These are phyloP conservation scores for Trichophyton verrucosum DNA, from an alignment of 2,329 filamentous ascomycete genomes.

Conservation along the genomic window DNA sequence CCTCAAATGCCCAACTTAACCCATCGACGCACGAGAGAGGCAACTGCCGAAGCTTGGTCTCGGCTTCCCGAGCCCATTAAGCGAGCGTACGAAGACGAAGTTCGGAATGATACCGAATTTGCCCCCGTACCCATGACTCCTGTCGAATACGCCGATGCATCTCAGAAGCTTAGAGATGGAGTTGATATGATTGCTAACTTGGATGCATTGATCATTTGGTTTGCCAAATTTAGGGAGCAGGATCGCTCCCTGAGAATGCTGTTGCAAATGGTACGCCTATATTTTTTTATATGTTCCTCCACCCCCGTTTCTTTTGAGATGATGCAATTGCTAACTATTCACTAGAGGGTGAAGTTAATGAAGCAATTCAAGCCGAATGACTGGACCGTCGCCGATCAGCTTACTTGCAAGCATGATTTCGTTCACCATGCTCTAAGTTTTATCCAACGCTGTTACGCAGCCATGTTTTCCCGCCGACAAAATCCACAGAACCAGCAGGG, in stretches of 20 bases:
- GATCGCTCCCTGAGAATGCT: constrained; percentile 28
- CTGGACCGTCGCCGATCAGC: constrained; percentile 33
- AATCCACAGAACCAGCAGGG: not conserved
- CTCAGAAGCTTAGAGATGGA: constrained; percentile 29
- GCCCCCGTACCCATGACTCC: constrained; percentile 26
- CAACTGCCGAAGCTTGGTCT: constrained; percentile 29
- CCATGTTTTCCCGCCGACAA: constrained; percentile 19
- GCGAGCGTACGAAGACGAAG: constrained; percentile 29
- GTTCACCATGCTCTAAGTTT: constrained; percentile 26
- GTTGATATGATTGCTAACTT: constrained; percentile 33
- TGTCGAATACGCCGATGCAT: constrained; percentile 28
- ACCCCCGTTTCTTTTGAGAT: constrained; percentile 5
- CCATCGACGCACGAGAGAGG: constrained; percentile 22
- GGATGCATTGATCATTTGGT: constrained; percentile 31
- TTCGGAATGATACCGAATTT: constrained; percentile 21
- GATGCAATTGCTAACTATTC: not conserved
- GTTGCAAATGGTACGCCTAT: constrained; percentile 25
- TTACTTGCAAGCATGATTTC: constrained; percentile 33
- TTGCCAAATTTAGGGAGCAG: constrained; percentile 28
- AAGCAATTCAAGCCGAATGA: constrained; percentile 34
- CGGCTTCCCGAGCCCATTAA: constrained; percentile 28
- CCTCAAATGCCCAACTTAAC: constrained; percentile 23
- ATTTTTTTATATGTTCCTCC: not conserved
- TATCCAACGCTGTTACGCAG: constrained; percentile 31
- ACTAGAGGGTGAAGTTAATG: constrained; percentile 33